A percentile compares a stretch with the other conserved stretches of the same genome.
phyloP scores from a whole-genome alignment of 495 filamentous ascomycete genomes.

The Podospora sp. region DNA sequence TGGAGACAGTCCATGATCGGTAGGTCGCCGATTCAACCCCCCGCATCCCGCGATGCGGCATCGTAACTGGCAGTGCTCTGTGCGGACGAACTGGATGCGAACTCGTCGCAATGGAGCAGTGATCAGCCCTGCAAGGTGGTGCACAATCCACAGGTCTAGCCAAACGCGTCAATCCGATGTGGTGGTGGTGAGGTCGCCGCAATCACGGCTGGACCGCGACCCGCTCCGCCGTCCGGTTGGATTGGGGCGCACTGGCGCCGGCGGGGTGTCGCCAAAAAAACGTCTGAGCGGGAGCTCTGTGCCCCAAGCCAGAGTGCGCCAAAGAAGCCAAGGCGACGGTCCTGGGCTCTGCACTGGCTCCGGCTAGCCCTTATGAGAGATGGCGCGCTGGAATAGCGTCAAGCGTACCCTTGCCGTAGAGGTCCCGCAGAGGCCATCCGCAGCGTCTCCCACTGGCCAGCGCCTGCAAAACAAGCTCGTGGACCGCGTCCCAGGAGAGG shows the following conservation, averaged over 20 bases:
- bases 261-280: slow-evolving; percentile 1
- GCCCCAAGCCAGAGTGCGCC: too few relatives aligned
- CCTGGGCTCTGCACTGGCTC: background rate
- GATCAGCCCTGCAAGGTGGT: background rate
- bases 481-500: background rate
- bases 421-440: background rate
- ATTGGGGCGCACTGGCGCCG: background rate
- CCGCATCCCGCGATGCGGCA: background rate
- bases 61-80: background rate
- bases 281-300: slow-evolving; percentile 19
- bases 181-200: background rate
- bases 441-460: background rate
- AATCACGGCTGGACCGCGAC: slow-evolving; percentile 9
- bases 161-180: background rate
- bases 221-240: background rate
- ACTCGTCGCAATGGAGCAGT: background rate
- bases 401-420: background rate
- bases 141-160: background rate
- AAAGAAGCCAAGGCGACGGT: slow-evolving; percentile 1
- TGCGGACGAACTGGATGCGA: background rate
- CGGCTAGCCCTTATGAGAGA: background rate
- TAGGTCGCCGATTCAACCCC: background rate
- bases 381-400: background rate
- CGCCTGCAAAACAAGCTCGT: background rate
- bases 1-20: background rate